Percentiles rank a stretch among this genome's conserved stretches.
These are phyloP conservation scores for Clavulina sp. DNA, from an alignment of 768 basidiomycete genomes.

Conservation along the genomic window DNA sequence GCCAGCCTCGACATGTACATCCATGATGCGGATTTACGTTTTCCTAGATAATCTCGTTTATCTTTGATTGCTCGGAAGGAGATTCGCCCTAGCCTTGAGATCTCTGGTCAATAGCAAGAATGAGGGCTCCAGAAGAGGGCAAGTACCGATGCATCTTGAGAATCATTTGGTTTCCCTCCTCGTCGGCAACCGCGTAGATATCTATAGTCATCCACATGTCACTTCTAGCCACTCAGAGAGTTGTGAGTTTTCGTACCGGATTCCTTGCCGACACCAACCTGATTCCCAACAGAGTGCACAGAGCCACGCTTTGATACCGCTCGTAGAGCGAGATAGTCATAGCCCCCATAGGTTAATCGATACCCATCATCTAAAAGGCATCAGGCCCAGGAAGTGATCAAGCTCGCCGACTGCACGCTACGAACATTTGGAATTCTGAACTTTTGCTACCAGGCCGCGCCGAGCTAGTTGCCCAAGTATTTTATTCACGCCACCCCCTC, in stretches of 20 bases:
- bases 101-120: neutral
- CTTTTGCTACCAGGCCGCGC: conserved; percentile 72
- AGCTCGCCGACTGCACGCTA: conserved; percentile 2
- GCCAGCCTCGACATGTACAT: conserved; percentile 98
- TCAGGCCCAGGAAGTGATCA: neutral
- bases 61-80: conserved; percentile 94
- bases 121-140: neutral
- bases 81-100: conserved; percentile 63
- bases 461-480: conserved; percentile 79
- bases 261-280: conserved; percentile 98
- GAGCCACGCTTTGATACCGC: conserved; percentile 81
- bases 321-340: conserved; percentile 88
- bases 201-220: conserved; percentile 30
- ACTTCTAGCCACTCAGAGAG: neutral
- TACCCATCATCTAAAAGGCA: conserved; percentile 77
- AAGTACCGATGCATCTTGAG: conserved; percentile 79
- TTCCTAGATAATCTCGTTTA: conserved; percentile 91
- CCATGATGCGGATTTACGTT: conserved; percentile 92
- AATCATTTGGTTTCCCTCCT: conserved; percentile 71
- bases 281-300: conserved; percentile 83
- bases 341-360: conserved; percentile 94
- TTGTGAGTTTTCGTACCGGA: conserved; percentile 35
- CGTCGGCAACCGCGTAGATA: conserved; percentile 78
- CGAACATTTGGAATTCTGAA: conserved; percentile 86
- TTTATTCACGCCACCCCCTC: conserved; percentile 89